These are phyloP conservation scores for Eucalyptus albens DNA, from an alignment of 345 rosid genomes.

Conservation along the genomic window DNA sequence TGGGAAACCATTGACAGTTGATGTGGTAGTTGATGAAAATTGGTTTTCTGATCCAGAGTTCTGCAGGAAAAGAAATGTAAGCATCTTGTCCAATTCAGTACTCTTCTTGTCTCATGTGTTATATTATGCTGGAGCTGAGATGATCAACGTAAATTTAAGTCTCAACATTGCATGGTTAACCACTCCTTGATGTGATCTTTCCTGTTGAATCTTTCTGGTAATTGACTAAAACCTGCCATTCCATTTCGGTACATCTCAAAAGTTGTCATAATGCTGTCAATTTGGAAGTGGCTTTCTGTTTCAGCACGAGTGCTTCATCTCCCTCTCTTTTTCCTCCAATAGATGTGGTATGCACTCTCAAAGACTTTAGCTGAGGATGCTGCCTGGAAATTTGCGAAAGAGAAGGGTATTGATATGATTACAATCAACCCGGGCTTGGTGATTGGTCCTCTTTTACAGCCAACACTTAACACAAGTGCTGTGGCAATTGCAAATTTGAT, in stretches of 20 bases:
- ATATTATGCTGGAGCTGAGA: neutral
- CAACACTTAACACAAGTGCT: constrained; percentile 88
- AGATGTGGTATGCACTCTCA: constrained; percentile 84
- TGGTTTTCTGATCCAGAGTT: constrained; percentile 58
- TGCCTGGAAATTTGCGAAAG: constrained; percentile 74
- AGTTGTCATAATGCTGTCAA: neutral
- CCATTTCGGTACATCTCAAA: neutral
- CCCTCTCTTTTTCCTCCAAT: neutral
- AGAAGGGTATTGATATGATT: constrained; percentile 61
- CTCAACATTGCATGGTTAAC: neutral
- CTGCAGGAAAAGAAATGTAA: constrained; percentile 41
- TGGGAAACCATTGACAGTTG: constrained; percentile 55
- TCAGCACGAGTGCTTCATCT: neutral
- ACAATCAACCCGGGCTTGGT: constrained; percentile 82
- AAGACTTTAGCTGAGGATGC: constrained; percentile 87
- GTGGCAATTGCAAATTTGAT: constrained; percentile 61
- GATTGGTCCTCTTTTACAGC: constrained; percentile 83
- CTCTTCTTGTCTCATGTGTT: neutral
- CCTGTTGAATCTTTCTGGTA: neutral
- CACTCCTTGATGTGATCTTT: neutral
- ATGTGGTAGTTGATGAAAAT: constrained; percentile 61
- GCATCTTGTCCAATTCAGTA: neutral
- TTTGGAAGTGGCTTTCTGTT: neutral
- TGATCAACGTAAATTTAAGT: neutral
- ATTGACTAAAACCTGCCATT: neutral